These are phyloP conservation scores for Aspergillus sp. DNA, from an alignment of 2,329 filamentous ascomycete genomes.

Conservation along the genomic window DNA sequence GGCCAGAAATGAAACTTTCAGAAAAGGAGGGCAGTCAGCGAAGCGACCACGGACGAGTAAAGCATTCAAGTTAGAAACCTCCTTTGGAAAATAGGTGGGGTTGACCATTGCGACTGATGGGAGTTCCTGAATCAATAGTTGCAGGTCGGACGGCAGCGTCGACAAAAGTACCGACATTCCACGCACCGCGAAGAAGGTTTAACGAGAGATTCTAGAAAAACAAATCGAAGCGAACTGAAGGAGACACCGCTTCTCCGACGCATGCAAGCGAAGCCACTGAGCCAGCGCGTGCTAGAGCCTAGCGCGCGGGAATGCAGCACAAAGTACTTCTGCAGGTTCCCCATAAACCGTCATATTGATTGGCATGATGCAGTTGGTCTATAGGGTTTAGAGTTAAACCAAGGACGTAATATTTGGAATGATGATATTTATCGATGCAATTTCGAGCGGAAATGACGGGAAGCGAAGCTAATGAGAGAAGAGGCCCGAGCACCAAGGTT, in stretches of 20 bases:
- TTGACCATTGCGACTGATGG: background rate
- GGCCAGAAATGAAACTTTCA: background rate
- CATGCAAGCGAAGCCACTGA: background rate
- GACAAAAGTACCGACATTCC: background rate
- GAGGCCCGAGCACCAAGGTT: background rate
- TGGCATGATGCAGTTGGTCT: background rate
- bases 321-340: slow-evolving; percentile 4
- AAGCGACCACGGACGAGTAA: background rate
- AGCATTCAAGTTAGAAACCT: background rate
- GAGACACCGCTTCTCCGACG: background rate
- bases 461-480: background rate
- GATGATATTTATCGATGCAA: background rate
- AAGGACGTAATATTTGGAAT: background rate
- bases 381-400: slow-evolving; percentile 5
- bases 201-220: background rate
- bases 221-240: background rate
- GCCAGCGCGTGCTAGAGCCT: background rate
- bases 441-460: background rate
- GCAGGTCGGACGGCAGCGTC: background rate
- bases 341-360: background rate
- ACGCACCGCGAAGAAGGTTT: background rate
- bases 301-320: slow-evolving; percentile 1
- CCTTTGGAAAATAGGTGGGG: background rate
- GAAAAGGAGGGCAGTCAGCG: background rate
- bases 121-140: background rate